Conservation (phyloP, 768 basidiomycete species). For the Chalciporus pseudorubinellus region DNA sequence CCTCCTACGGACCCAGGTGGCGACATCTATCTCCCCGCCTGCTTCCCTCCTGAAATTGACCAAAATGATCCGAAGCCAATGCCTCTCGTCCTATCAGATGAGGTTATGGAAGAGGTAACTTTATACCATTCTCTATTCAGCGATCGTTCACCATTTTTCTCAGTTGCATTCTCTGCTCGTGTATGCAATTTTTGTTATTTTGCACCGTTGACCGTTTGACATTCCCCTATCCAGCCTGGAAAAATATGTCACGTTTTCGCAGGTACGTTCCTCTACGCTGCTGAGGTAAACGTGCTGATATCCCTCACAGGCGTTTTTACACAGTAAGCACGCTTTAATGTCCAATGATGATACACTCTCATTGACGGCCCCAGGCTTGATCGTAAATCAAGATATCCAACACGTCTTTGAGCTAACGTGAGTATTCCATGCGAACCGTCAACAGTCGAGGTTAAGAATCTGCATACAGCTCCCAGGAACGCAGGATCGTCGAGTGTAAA, state of each 20-base stretch:
- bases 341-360: not conserved
- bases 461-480: conserved; percentile 42
- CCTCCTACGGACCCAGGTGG: conserved; percentile 33
- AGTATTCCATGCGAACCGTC: not conserved
- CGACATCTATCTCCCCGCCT: conserved; percentile 48
- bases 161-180: conserved; percentile 61
- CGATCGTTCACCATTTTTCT: not conserved
- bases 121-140: not conserved
- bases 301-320: conserved; percentile 19
- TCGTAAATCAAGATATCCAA: conserved; percentile 23
- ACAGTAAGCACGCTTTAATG: conserved; percentile 13
- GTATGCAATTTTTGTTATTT: conserved; percentile 34
- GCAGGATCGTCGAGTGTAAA: conserved; percentile 55
- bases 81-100: conserved; percentile 37
- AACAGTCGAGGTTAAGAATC: conserved; percentile 14
- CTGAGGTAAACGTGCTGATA: conserved; percentile 37
- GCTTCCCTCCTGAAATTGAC: conserved; percentile 44
- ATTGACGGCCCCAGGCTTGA: conserved; percentile 17
- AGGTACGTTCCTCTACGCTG: conserved; percentile 17
- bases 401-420: conserved; percentile 29
- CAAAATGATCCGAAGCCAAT: conserved; percentile 13
- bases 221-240: conserved; percentile 23
- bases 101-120: conserved; percentile 48
- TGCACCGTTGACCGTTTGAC: not conserved
- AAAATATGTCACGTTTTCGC: conserved; percentile 32